Conservation (phyloP, 2,329 filamentous ascomycete genomes). For the Pseudocercospora eumusae region DNA sequence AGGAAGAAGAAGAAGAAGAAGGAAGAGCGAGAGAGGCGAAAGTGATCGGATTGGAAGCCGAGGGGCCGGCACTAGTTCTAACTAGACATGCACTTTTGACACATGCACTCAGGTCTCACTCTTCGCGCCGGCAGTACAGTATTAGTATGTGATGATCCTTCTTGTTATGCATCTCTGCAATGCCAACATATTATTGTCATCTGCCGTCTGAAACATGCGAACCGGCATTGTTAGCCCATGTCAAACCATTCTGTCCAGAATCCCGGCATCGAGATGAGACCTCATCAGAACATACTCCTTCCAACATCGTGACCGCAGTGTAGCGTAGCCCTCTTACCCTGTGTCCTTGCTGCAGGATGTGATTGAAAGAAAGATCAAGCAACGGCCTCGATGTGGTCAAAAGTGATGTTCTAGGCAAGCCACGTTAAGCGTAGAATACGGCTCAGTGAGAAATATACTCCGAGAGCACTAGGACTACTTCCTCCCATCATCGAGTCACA, state of each 20-base stretch:
- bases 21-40: constrained; percentile 8
- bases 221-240: neutral
- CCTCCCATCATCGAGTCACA: constrained; percentile 10
- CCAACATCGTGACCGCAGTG: too few relatives aligned
- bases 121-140: neutral
- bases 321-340: too few relatives aligned
- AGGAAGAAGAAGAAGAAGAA: constrained; percentile 12
- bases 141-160: too few relatives aligned
- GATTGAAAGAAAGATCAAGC: too few relatives aligned
- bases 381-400: neutral
- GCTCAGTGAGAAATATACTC: neutral
- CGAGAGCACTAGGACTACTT: neutral
- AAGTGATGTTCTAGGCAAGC: neutral
- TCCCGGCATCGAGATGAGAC: neutral
- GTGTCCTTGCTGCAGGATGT: too few relatives aligned
- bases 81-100: neutral
- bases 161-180: neutral
- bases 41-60: neutral
- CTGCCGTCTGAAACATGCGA: too few relatives aligned
- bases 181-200: too few relatives aligned
- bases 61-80: neutral
- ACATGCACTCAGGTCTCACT: neutral
- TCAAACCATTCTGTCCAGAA: neutral
- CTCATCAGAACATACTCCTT: too few relatives aligned
- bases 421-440: neutral